Evolutionary conservation across 768 basidiomycete species (phyloP), one percentile per base, ranked within the genome.

Genomic region (Zangia roseola): DNA sequence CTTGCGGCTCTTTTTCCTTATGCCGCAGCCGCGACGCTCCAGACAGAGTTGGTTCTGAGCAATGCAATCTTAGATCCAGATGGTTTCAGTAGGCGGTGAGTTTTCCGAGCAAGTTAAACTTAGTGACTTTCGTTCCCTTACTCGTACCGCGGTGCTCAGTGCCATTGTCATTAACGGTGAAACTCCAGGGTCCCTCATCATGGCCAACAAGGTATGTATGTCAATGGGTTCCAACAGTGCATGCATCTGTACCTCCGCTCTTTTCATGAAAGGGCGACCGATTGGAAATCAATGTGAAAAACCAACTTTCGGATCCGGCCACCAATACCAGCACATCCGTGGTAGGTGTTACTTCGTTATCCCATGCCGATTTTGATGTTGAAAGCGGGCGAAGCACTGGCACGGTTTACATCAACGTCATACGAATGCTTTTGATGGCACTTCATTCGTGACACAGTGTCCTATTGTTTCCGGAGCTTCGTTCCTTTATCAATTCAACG

Each of bases 361-460:
- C 6, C 6, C 24, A 21, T 10, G 14, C 9, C 14, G 8, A 8
- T 28, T n/a, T 36, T n/a, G 8, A 40, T 35, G 19, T 34, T 47
- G 7, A 54, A 21, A 14, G 33, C 16, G 33, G 10, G 40, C 45
- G 30, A 43, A 63, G 57, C 73, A 74, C 43, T 79, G 78, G 78
- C 78, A 79, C 47, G 78, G 78, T 8, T 28, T 79, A 8, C 74
- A 72, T 49, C 77, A 79, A 53, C 49, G 65, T 16, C 62, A 63
- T 10, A 65, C 69, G 13, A 73, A 72, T 5, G 65, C 71, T 28
- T 76, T 74, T 40, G 79, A 81, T 40, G 79, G 79, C 7, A 36
- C 68, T 12, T 59, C 71, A 2, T 77, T 77, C 49, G 77, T 78
- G 28, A 78, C 72, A 13, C 74, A 75, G 57, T 77, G 74, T 50